Percentiles rank a stretch among this genome's conserved stretches.
phyloP scores from a whole-genome alignment of 1,284 basidiomycete genomes.

The Cryptococcus jaspeensis region DNA sequence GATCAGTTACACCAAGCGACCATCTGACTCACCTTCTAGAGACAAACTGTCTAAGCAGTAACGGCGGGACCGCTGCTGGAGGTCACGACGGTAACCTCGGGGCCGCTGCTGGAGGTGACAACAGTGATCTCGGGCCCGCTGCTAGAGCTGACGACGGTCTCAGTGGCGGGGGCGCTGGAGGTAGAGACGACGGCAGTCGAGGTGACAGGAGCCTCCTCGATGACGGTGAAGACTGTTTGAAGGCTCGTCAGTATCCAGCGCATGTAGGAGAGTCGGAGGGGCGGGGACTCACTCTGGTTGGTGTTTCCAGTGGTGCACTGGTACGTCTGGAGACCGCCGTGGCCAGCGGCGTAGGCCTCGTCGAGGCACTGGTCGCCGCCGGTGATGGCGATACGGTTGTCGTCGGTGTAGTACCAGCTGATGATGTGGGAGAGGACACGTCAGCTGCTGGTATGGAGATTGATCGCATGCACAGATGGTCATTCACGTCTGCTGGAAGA shows the following conservation, averaged over 20 bases:
- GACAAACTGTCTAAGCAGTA: background rate
- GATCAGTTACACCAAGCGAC: background rate
- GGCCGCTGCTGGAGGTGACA: background rate
- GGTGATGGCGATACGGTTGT: conserved; percentile 37
- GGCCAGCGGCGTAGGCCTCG: conserved; percentile 21
- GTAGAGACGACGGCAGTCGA: background rate
- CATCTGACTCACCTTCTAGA: background rate
- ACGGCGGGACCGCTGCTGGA: background rate
- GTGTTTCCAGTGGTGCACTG: conserved; percentile 32
- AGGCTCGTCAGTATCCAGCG: background rate
- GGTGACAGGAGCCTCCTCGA: background rate
- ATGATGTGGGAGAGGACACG: background rate
- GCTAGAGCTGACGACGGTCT: background rate
- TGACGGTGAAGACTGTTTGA: background rate
- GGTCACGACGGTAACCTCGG: background rate
- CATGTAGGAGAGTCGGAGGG: conserved; percentile 10
- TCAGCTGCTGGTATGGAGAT: background rate
- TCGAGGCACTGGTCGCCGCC: conserved; percentile 37
- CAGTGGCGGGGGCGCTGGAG: background rate
- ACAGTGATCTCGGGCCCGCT: background rate
- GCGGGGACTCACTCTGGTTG: conserved; percentile 33
- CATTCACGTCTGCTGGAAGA: conserved; percentile 13
- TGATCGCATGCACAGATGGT: background rate
- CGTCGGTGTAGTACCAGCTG: conserved; percentile 26
- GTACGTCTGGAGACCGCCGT: conserved; percentile 27